Conservation (phyloP, 495 filamentous ascomycete genomes). For the Astrothelium macrocarpum region DNA sequence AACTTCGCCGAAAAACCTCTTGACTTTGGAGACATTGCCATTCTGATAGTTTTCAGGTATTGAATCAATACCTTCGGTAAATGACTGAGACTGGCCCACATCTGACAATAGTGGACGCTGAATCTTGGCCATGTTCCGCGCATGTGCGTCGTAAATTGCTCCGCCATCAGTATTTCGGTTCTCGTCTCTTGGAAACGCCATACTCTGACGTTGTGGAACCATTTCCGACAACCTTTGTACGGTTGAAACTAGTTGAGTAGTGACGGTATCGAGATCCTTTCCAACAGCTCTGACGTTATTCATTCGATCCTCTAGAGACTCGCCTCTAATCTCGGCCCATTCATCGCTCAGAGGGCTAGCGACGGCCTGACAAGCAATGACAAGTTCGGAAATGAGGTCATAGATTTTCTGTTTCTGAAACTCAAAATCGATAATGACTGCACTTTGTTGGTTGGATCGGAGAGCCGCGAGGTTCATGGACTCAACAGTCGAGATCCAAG, state of each 20-base stretch:
- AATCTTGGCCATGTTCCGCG: constrained; percentile 17
- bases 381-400: constrained; percentile 81
- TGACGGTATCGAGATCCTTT: constrained; percentile 72
- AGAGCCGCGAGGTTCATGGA: constrained; percentile 74
- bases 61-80: constrained; percentile 52
- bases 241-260: constrained; percentile 79
- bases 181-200: constrained; percentile 32
- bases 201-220: constrained; percentile 45
- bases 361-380: constrained; percentile 76
- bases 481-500: constrained; percentile 78
- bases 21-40: constrained; percentile 67
- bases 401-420: constrained; percentile 86
- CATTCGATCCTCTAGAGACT: constrained; percentile 81
- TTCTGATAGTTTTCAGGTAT: constrained; percentile 50
- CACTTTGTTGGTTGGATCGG: constrained; percentile 66
- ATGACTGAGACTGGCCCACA: constrained; percentile 50
- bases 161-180: constrained; percentile 35
- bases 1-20: constrained; percentile 82
- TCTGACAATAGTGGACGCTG: constrained; percentile 26
- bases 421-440: constrained; percentile 78
- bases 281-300: constrained; percentile 65
- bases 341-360: constrained; percentile 86
- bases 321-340: constrained; percentile 85
- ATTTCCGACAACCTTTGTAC: constrained; percentile 78
- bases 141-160: constrained; percentile 17